Evolutionary conservation across 2,329 filamentous ascomycete genomes (phyloP).

Genomic region (Calonectria honghensis): DNA sequence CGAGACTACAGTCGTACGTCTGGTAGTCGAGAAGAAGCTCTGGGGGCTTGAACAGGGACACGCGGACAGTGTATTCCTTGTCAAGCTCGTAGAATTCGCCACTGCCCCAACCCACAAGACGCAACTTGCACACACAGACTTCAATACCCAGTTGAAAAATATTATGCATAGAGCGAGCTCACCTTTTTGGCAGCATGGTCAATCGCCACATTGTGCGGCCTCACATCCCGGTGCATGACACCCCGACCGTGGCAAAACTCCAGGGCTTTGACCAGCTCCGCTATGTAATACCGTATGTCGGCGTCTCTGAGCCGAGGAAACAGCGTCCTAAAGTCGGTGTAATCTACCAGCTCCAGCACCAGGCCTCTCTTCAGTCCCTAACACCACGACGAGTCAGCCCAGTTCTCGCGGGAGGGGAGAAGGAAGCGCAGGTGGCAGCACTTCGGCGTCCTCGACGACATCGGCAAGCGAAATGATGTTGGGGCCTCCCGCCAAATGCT

Average conservation of each 20-base stretch:
- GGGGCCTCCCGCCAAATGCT: slow-evolving; percentile 10
- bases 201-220: slow-evolving; percentile 34
- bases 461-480: slow-evolving; percentile 29
- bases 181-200: slow-evolving; percentile 24
- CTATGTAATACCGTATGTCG: slow-evolving; percentile 26
- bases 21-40: slow-evolving; percentile 97
- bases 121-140: background rate
- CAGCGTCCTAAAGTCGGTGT: slow-evolving; percentile 17
- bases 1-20: slow-evolving; percentile 97
- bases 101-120: slow-evolving; percentile 33
- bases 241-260: slow-evolving; percentile 22
- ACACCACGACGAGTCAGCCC: background rate
- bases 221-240: slow-evolving; percentile 37
- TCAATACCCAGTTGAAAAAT: background rate
- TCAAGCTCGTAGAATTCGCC: slow-evolving; percentile 32
- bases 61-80: slow-evolving; percentile 11
- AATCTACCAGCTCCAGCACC: slow-evolving; percentile 6
- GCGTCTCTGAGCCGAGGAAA: slow-evolving; percentile 25
- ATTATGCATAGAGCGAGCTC: background rate
- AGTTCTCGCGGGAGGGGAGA: background rate
- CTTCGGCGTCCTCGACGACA: slow-evolving; percentile 14
- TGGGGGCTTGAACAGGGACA: slow-evolving; percentile 86
- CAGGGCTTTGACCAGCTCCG: slow-evolving; percentile 33
- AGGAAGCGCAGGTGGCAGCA: background rate
- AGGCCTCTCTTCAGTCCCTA: slow-evolving; percentile 12